Evolutionary conservation across 2,329 filamentous ascomycete species (phyloP), one percentile per base, ranked within the genome.

Genomic region (Fusarium virguliforme): DNA sequence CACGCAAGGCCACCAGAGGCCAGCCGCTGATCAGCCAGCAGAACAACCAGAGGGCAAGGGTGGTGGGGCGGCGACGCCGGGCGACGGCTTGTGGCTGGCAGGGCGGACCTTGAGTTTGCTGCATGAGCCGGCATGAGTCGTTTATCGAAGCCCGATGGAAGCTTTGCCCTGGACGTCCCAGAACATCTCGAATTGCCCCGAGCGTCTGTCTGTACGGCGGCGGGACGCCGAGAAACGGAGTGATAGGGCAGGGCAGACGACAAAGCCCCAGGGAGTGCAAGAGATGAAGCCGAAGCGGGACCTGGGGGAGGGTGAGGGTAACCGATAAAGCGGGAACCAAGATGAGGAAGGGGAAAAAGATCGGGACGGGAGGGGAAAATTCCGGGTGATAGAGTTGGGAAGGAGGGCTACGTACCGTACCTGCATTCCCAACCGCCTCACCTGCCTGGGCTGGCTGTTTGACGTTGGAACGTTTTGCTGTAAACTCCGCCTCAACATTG

Each of bases 141-240:
- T 74, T 57, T 74, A 74, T 76, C 71, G 75, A 76, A 76, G 73
- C 73, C 64, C 63, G 62, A 75, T 76, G 61, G 75, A 76, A 76
- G 75, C 73, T 75, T 70, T 73, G 60, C 61, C 61, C 66, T 64
- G 65, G 51, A 56, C 68, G 58, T 58, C 68, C 53, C 40, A 63
- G 59, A 57, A 65, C 48, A 41, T 46, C 30, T 61, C 26, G 26
- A 46, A 55, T 58, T 70, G 69, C 54, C 43, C 69, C 62, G 69
- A 64, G 69, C 62, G 56, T 63, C 55, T 56, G 38, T 58, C 59
- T 67, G 48, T 40, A 63, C 72, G 53, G 67, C 71, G 62, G 68
- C 64, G 70, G 67, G 72, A 71, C 72, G 60, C 72, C 72, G 67
- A 74, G 70, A 53, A 65, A 51, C 41, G 34, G 40, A 32, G 56